Evolutionary conservation across 2,329 filamentous ascomycete species (phyloP), one percentile per base, ranked within the genome.

Genomic region (Pseudocercospora pini-densiflorae): DNA sequence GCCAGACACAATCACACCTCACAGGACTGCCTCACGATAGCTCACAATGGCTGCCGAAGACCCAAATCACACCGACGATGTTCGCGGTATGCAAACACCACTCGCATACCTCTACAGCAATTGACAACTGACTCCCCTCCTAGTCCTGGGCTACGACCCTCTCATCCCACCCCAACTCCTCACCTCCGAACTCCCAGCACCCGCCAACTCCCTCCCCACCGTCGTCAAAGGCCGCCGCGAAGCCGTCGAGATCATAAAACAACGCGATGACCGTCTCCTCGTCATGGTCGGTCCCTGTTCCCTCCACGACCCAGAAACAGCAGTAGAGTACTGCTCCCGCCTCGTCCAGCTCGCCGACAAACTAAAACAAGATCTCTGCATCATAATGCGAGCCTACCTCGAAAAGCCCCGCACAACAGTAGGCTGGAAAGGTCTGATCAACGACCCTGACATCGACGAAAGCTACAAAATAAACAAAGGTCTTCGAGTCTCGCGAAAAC

Each of bases 401-500:
- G 95, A 99, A 86, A 99, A 99, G 87, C 95, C 95, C 49, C 90
- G 95, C 68, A 99, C 95, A 59, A 99, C 95, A 0, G 94, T 99
- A 59, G 95, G 95, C 78, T 99, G 95, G 95, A 99, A 99, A 84
- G 95, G 95, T 61, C 86, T 99, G 80, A 97, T 99, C 86, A 99
- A 99, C 82, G 95, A 99, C 80, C 95, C 95, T 2, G 94, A 98
- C 76, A 97, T 99, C 79, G 93, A 99, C 81, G 90, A 95, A 79
- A 95, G 91, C 77, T 99, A 92, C 90, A 89, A 97, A 84, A 99
- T 99, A 85, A 99, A 99, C 89, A 98, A 98, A 86, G 95, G 95
- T 61, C 87, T 99, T 64, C 89, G 93, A 31, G 89, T 97, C 64
- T 94, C 92, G n/a, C 88, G 95, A 74, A 91, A 97, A 83, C 87